These are phyloP conservation scores for Moniliophthora roreri DNA, from an alignment of 1,284 basidiomycete genomes.

Conservation along the genomic window DNA sequence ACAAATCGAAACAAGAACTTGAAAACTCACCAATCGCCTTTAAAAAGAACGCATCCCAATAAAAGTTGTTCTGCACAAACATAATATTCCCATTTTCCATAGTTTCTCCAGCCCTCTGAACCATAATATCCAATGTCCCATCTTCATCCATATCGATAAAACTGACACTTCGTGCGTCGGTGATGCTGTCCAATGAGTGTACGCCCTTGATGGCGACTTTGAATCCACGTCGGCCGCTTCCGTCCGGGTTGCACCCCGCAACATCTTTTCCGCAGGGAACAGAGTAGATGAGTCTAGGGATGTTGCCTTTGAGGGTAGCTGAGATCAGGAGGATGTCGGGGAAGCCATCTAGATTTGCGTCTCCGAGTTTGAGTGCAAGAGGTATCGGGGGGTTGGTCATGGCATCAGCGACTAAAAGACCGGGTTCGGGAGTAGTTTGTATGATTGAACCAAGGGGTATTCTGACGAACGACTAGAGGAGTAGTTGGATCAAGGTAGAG, in stretches of 20 bases:
- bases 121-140: constrained; percentile 89
- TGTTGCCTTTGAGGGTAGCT: constrained; percentile 37
- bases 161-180: constrained; percentile 78
- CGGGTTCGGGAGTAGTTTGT: constrained; percentile 36
- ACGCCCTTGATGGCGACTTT: constrained; percentile 58
- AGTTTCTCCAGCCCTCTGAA: constrained; percentile 81
- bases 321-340: constrained; percentile 85
- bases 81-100: constrained; percentile 61
- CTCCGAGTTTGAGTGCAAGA: constrained; percentile 81
- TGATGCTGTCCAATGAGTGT: constrained; percentile 63
- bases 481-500: constrained; percentile 5
- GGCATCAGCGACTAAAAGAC: constrained; percentile 71
- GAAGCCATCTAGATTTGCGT: constrained; percentile 93
- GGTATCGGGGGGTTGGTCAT: constrained; percentile 67
- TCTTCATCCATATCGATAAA: constrained; percentile 97
- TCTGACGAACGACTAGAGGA: constrained; percentile 58
- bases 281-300: constrained; percentile 72
- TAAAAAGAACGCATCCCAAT: constrained; percentile 98
- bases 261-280: constrained; percentile 64
- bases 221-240: constrained; percentile 62
- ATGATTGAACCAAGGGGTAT: constrained; percentile 70
- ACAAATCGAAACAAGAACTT: not conserved
- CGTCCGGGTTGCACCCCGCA: constrained; percentile 50
- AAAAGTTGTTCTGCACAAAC: constrained; percentile 97
- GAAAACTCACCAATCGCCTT: constrained; percentile 80